Conservation (phyloP, 2,329 filamentous ascomycete species). For the Talaromyces sp. region DNA sequence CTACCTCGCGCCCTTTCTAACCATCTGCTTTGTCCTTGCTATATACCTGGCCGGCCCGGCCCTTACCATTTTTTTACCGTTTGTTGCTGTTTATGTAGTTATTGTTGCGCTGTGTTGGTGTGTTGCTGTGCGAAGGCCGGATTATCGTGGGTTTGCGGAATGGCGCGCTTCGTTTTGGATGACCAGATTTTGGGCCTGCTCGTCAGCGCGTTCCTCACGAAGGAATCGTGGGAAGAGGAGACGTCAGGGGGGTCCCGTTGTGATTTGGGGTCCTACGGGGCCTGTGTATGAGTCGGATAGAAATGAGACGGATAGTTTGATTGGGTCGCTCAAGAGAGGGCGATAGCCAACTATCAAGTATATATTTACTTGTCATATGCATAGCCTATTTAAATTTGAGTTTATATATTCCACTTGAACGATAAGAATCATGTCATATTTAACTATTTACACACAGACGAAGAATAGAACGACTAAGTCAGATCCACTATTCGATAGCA, state of each 20-base stretch:
- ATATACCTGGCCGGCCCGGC: background rate
- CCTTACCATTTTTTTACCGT: background rate
- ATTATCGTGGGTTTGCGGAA: background rate
- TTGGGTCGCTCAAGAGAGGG: background rate
- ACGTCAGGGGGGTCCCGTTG: background rate
- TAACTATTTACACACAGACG: background rate
- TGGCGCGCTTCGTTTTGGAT: slow-evolving; percentile 8
- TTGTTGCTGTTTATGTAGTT: background rate
- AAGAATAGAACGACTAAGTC: background rate
- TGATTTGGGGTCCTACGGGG: slow-evolving; percentile 10
- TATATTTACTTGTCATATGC: background rate
- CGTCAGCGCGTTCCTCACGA: background rate
- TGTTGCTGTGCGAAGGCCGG: background rate
- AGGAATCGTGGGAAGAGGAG: background rate
- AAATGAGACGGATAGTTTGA: background rate
- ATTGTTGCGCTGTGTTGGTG: slow-evolving; percentile 3
- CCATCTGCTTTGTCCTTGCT: background rate
- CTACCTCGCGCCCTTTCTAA: slow-evolving; percentile 5
- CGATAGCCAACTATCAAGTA: background rate
- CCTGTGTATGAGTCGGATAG: slow-evolving; percentile 11
- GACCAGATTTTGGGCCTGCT: background rate
- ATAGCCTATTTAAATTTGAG: no score
- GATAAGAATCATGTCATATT: background rate
- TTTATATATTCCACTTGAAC: background rate
- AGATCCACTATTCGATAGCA: background rate